Evolutionary conservation across 2,329 filamentous ascomycete genomes (phyloP).

Genomic region (Paecilomyces sp.): DNA sequence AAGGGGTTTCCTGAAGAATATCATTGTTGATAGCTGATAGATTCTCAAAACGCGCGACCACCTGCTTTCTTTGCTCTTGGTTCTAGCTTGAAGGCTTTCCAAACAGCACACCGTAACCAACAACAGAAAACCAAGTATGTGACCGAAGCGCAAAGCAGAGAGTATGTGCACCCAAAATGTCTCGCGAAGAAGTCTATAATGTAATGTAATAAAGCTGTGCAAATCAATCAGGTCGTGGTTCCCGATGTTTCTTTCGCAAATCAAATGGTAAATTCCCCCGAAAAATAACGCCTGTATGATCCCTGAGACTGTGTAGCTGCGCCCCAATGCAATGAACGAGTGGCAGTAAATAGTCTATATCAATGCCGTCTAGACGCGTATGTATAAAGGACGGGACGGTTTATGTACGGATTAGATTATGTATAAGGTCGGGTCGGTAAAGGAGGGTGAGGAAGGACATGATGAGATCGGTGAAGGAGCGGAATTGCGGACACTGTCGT

Average conservation of each 20-base stretch:
- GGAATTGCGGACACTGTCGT: background rate
- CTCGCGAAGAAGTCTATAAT: background rate
- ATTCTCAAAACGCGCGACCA: background rate
- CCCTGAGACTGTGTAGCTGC: background rate
- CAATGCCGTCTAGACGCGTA: too few species aligned
- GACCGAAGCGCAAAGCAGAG: too few species aligned
- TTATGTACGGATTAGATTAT: background rate
- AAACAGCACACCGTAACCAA: too few species aligned
- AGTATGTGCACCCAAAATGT: background rate
- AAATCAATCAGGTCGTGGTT: too few species aligned
- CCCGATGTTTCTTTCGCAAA: too few species aligned
- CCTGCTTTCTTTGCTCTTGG: background rate
- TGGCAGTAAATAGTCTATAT: background rate
- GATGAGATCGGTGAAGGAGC: background rate
- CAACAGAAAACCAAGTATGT: too few species aligned
- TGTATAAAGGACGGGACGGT: background rate
- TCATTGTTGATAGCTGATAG: background rate
- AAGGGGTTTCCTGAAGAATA: background rate
- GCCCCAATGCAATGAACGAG: background rate
- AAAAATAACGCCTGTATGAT: background rate
- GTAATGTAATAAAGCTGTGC: background rate
- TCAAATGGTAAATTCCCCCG: background rate
- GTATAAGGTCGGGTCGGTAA: background rate
- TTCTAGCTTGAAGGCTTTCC: background rate
- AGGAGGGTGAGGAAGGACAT: background rate